Base-by-base conservation (phyloP, 164 flowering plant genomes). In the Litsea cubeba region DNA sequence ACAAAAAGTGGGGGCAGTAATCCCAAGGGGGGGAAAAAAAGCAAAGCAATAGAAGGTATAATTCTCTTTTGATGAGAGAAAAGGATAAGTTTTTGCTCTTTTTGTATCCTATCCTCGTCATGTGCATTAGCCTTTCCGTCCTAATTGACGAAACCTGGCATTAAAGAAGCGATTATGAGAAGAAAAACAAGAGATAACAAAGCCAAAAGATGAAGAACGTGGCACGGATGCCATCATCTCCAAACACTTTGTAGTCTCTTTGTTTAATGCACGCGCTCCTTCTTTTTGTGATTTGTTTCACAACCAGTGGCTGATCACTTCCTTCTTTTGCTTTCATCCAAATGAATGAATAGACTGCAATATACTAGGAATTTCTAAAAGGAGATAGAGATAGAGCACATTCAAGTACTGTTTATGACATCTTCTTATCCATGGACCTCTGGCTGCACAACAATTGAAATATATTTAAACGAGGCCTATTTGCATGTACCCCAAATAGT, bases 301-400 rank as follows among this genome's bases (percentile, higher is more conserved):
- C 60, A 1, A 7, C 17, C 7, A 66, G 69, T 30, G 69, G 69
- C 69, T 66, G 7, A 66, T 30, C 35, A 66, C 28, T 66, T 66
- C 46, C 40, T 28, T 66, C n/a, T 66, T 66, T 32, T 66, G 40
- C 50, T 28, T 66, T 66, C 46, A 30, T 66, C 69, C 69, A 66
- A 32, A 26, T 26, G 69, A 66, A 32, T 66, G 28, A 66, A 66
- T 32, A 28, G 46, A 66, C n/a, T 40, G n/a, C 60, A 54, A 54
- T 54, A 54, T 54, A 54, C 60, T 3, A 54, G 60, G 60, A 18
- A 54, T 17, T 54, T 54, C n/a, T 54, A 3, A 54, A 54, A 54
- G 60, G 60, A 54, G 60, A 54, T 54, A 20, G 60, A 54, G 60
- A 20, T 15, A 54, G 20, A 54, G 60, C 60, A 54, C 20, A 54